Evolutionary conservation across 1,284 basidiomycete species (phyloP), one percentile per base, ranked within the genome.

Genomic region (Cryptococcus sp.): DNA sequence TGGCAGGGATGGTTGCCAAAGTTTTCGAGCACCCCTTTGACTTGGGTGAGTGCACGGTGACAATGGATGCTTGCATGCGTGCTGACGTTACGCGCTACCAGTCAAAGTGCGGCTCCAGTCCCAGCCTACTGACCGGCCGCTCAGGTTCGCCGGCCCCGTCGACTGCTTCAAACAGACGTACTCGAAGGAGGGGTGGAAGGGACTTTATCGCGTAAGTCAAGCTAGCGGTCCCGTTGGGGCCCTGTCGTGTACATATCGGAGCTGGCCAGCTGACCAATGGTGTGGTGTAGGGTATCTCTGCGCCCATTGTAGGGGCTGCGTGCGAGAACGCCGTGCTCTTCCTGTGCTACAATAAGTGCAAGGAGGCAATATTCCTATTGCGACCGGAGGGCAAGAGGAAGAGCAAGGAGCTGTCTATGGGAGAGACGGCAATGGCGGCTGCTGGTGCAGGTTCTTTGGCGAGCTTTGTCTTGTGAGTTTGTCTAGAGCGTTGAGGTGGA

Each of bases 261-360:
- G 7, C 18, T 37, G 33, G 18, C n/a, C 18, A 1, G 18, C 43
- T 40, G 43, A 45, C 28, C 20, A 13, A 44, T 39, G 13, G 13
- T 12, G 28, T 33, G 4, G 28, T 33, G 23, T 63, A 93, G 90
- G 91, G 91, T 52, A 79, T 95, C 1, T 89, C 90, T 6, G 89
- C 90, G 62, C 91, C 93, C 1, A 83, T 96, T 18, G 82, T 89
- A 1, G 92, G 91, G 8, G 88, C 91, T n/a, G 91, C 92, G 82
- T 84, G 84, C 35, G 91, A 96, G 77, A 95, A 93, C 67, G 91
- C 92, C 5, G 83, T 84, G 4, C 80, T 94, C 39, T 96, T 98
- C 77, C 80, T 97, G 53, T 82, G 88, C 5, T 94, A 95, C 73
- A 87, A 87, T 60, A 86, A 90, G 60, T 82, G 92, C 44, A 91